Base-by-base conservation (phyloP, 805 yeast species). In the Komagataella pseudopastoris region DNA sequence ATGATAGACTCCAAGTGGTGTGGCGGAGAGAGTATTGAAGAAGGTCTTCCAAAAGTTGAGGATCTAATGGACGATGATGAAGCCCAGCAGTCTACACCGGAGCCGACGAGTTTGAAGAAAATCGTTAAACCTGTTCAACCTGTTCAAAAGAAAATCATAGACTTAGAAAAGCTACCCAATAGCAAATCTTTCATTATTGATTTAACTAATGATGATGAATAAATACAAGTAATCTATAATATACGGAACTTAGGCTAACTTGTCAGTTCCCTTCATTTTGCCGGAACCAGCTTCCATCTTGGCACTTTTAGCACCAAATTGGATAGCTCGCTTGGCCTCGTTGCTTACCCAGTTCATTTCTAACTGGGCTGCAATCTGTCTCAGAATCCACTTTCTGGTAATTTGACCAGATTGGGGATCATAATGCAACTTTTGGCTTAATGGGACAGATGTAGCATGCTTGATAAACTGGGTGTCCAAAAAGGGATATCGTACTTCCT, bases 241-340 rank as follows among this genome's bases (percentile, higher is more conserved):
- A 5, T 12, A 30, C 8, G 39, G 14, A 30, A 8, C 10, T 10
- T 30, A 30, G n/a, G 39, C n/a, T 30, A 51, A 18, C 51, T 65
- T 58, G 58, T 84, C 93, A 0, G 90, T 85, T 0, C 98, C 98
- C 59, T 81, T 84, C 45, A 77, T 71, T 57, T 80, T 84, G 3
- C 90, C 83, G 47, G 84, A 78, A 1, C 91, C 91, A 3, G 80
- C 73, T 55, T 85, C 90, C 83, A 93, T 80, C 64, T 91, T 95
- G 1, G 99, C 99, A 61, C 96, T 84, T 56, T 85, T 82, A 0
- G 98, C 87, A 0, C 99, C 99, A 65, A 93, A 93, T 62, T 93
- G 99, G 54, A 93, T 89, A 0, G 99, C 99, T 48, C 99, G 72
- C 62, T 93, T 93, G 1, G 85, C 79, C 61, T 93, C 98, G 20